phyloP scores from a whole-genome alignment of 805 yeast genomes.

The Blastobotrys mokoenaii region DNA sequence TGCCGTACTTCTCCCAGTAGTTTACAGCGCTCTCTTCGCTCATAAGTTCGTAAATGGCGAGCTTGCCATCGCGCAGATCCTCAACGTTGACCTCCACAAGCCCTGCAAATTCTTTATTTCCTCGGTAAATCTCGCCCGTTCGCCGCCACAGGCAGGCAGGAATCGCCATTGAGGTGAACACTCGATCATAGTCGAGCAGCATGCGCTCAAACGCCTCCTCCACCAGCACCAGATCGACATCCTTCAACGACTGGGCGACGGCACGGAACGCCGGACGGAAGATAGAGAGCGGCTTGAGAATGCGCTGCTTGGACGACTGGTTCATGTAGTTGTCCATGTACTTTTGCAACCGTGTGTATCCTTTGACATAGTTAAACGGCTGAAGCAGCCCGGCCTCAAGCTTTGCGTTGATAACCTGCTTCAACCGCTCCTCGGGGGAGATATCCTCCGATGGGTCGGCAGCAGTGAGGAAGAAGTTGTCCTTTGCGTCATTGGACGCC shows the following conservation, averaged over 20 bases:
- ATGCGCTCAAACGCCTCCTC: slow-evolving; percentile 92
- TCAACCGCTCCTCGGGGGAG: slow-evolving; percentile 86
- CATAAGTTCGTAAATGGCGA: slow-evolving; percentile 90
- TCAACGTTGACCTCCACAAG: slow-evolving; percentile 84
- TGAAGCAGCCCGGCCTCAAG: slow-evolving; percentile 85
- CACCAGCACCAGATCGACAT: slow-evolving; percentile 82
- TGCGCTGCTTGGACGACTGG: slow-evolving; percentile 70
- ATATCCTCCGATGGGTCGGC: slow-evolving; percentile 95
- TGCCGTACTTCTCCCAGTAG: slow-evolving; percentile 96
- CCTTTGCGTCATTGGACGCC: slow-evolving; percentile 51
- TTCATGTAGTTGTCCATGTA: slow-evolving; percentile 94
- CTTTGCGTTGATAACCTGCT: slow-evolving; percentile 90
- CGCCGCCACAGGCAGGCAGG: slow-evolving; percentile 97
- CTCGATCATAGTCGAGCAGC: slow-evolving; percentile 88
- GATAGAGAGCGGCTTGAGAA: slow-evolving; percentile 72
- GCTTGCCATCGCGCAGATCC: slow-evolving; percentile 82
- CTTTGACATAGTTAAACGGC: slow-evolving; percentile 90
- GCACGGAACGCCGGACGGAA: slow-evolving; percentile 92
- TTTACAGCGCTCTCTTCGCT: slow-evolving; percentile 93
- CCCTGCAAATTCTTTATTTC: slow-evolving; percentile 92
- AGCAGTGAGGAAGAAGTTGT: slow-evolving; percentile 88
- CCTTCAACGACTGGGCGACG: slow-evolving; percentile 81
- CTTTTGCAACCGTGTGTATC: slow-evolving; percentile 79
- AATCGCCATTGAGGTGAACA: slow-evolving; percentile 93
- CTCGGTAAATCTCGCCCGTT: slow-evolving; percentile 92